A percentile compares a stretch with the other conserved stretches of the same genome.
Evolutionary conservation across 306 rosid species (phyloP).

Genomic region (Begonia fuchsioides): DNA sequence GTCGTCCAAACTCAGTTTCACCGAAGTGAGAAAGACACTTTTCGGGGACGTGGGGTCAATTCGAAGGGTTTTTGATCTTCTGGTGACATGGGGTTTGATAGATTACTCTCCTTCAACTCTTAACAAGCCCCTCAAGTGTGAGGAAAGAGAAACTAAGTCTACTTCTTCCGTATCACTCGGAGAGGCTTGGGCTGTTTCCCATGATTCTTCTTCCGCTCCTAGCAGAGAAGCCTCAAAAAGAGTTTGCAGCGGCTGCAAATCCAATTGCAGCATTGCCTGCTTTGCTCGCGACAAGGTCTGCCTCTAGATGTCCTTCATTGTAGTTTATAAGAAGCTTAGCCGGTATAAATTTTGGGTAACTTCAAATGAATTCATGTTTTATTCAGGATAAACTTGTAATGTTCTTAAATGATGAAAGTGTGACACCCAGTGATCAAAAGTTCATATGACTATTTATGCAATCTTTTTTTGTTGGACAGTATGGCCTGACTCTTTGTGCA

Average conservation of each 20-base stretch:
- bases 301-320: background rate
- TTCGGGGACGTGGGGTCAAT: conserved; percentile 84
- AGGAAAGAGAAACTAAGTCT: conserved; percentile 52
- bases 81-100: conserved; percentile 78
- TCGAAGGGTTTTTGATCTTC: conserved; percentile 73
- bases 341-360: too few species aligned
- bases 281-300: conserved; percentile 84
- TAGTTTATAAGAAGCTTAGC: too few species aligned
- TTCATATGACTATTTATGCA: background rate
- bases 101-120: conserved; percentile 48
- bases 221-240: conserved; percentile 39
- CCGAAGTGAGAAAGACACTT: conserved; percentile 67
- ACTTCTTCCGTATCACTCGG: conserved; percentile 9
- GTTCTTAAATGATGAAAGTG: too few species aligned
- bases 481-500: conserved; percentile 81
- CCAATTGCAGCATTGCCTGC: conserved; percentile 65
- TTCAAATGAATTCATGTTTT: too few species aligned
- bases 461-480: conserved; percentile 25
- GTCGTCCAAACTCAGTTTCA: conserved; percentile 55
- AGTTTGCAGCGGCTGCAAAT: conserved; percentile 81
- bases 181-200: conserved; percentile 15
- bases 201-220: conserved; percentile 16
- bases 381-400: too few species aligned
- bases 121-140: conserved; percentile 72
- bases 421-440: too few species aligned